Base-by-base conservation (phyloP, 2,329 filamentous ascomycete species). In the Colletotrichum endophyticum region DNA sequence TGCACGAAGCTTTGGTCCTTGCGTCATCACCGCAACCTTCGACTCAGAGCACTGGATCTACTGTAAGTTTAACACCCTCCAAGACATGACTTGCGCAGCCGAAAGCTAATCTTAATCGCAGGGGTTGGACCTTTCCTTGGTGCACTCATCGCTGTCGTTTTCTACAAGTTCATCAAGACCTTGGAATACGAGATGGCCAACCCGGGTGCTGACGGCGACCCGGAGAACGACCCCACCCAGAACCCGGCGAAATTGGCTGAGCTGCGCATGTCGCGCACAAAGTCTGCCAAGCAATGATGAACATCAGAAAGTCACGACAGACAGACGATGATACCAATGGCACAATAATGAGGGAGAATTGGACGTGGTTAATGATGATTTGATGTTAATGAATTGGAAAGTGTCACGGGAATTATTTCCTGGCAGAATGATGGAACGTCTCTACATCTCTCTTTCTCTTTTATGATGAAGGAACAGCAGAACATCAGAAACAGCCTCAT, bases 41-140 rank as follows among this genome's bases (percentile, higher is more conserved):
- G 82, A 84, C 28, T 70, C 75, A 6, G 85, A 88, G 75, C 87
- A 89, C 78, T 89, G 88, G 88, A 88, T 89, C 62, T 89, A 89
- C 79, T 86, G 84, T 80, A 28, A 78, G 79, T 72, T n/a, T 39
- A 7, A 5, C n/a, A 4, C 85, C 44, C 81, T 85, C 22, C 86
- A 84, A 75, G 75, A 77, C 56, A 56, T 79, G 19, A 62, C 12
- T 12, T 16, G 9, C 30, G 44, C 22, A 71, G n/a, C 34, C 8
- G n/a, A 27, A 66, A 44, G 59, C 64, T 78, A 61, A 76, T 63
- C 56, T 64, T 36, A 16, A 5, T 6, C 36, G 15, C 59, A 83
- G 81, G 83, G 84, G 81, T 84, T 66, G 84, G 84, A 8, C 84
- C 84, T 7, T 77, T 81, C 22, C 72, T 82, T 19, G 84, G 84